Conservation (phyloP, 345 rosid genomes). For the Melastoma malabathricum region DNA sequence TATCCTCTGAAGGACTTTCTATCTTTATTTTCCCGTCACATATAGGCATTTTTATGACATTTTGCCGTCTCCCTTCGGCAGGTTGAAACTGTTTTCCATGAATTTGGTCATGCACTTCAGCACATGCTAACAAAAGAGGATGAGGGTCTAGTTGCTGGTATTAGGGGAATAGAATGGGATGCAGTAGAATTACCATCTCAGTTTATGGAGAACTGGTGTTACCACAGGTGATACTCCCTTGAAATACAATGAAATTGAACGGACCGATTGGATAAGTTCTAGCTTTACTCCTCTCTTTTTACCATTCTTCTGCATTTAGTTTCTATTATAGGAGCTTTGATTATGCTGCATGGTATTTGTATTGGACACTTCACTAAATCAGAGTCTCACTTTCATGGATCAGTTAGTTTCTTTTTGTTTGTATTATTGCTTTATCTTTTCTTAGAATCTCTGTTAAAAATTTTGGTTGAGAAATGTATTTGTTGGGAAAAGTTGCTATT, state of each 20-base stretch:
- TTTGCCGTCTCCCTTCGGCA: constrained; percentile 12
- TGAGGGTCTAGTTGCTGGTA: constrained; percentile 87
- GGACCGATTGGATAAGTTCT: too few species aligned
- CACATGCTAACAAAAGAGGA: constrained; percentile 89
- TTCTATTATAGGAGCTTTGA: too few species aligned
- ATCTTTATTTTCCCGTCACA: background rate
- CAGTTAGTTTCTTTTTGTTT: too few species aligned
- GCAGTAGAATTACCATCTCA: constrained; percentile 93
- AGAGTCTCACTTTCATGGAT: too few species aligned
- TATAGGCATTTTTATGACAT: background rate
- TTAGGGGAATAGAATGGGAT: constrained; percentile 85
- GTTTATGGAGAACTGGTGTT: constrained; percentile 98
- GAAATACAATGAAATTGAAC: background rate
- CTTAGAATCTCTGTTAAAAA: too few species aligned
- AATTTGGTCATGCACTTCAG: constrained; percentile 95
- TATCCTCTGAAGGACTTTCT: background rate
- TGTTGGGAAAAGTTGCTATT: too few species aligned
- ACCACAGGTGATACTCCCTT: constrained; percentile 47
- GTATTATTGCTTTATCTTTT: too few species aligned
- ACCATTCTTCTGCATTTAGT: too few species aligned
- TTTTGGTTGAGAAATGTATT: too few species aligned
- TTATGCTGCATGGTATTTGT: too few species aligned
- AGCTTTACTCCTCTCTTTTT: too few species aligned
- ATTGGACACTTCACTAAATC: too few species aligned
- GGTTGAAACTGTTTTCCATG: constrained; percentile 96